phyloP scores from a whole-genome alignment of 83 land plant genomes.

The Isoetes engelmannii region DNA sequence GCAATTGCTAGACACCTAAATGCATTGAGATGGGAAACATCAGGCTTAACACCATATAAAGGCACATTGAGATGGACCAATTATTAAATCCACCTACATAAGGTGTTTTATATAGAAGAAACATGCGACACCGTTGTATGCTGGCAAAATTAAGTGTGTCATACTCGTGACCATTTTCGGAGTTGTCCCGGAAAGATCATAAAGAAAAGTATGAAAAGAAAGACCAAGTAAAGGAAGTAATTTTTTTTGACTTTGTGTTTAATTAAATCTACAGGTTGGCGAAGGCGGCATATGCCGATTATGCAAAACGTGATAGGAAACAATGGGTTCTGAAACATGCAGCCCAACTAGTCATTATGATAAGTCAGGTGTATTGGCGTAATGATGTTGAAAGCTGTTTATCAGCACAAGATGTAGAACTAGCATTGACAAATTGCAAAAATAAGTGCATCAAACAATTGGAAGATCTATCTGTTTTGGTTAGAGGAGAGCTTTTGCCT shows the following conservation, averaged over 20 bases:
- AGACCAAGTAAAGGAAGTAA: too few relatives aligned
- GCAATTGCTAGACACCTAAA: too few relatives aligned
- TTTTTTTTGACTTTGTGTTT: background rate
- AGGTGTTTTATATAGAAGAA: too few relatives aligned
- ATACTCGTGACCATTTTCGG: too few relatives aligned
- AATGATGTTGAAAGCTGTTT: slow-evolving; percentile 20
- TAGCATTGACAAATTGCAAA: slow-evolving; percentile 2
- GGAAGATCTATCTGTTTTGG: slow-evolving; percentile 29
- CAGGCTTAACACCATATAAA: too few relatives aligned
- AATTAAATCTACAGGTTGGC: slow-evolving; percentile 18
- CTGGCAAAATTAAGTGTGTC: too few relatives aligned
- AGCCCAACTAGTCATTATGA: slow-evolving; percentile 36
- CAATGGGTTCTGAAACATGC: slow-evolving; percentile 31
- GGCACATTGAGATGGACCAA: too few relatives aligned
- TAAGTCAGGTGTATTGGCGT: slow-evolving; percentile 30
- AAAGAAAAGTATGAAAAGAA: too few relatives aligned
- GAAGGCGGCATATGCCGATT: slow-evolving; percentile 26
- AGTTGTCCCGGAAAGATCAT: too few relatives aligned
- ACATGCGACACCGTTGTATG: too few relatives aligned
- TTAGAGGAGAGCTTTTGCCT: slow-evolving; percentile 23
- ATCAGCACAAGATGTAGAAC: slow-evolving; percentile 10
- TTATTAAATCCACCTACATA: too few relatives aligned
- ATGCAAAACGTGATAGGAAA: slow-evolving; percentile 19
- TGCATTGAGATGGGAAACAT: too few relatives aligned
- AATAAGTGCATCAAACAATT: slow-evolving; percentile 19